These are phyloP conservation scores for Zopfia rhizophila DNA, from an alignment of 2,329 filamentous ascomycete species.

Conservation along the genomic window DNA sequence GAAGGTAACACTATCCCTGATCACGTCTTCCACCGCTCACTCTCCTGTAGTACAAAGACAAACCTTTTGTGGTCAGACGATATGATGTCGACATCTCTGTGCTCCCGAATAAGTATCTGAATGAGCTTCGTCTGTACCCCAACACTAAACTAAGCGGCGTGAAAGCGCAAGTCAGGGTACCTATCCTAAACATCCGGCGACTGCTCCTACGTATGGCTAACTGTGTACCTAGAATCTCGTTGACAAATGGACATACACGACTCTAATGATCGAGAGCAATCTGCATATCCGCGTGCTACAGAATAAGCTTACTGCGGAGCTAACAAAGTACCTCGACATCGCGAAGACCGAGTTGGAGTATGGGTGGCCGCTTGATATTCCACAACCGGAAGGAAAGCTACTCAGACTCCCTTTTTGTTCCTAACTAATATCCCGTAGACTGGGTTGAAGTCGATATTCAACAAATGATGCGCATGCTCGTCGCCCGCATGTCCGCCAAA, in stretches of 20 bases:
- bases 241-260: slow-evolving; percentile 8
- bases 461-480: slow-evolving; percentile 40
- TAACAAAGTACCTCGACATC: slow-evolving; percentile 18
- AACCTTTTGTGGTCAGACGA: slow-evolving; percentile 10
- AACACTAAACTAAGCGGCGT: slow-evolving; percentile 26
- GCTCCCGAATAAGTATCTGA: slow-evolving; percentile 35
- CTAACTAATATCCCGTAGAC: slow-evolving; percentile 11
- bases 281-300: slow-evolving; percentile 22
- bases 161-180: slow-evolving; percentile 20
- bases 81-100: slow-evolving; percentile 28
- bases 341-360: slow-evolving; percentile 28
- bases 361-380: slow-evolving; percentile 24
- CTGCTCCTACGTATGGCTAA: too few relatives aligned
- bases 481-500: slow-evolving; percentile 53
- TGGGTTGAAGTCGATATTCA: slow-evolving; percentile 28
- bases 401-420: neutral
- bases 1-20: slow-evolving; percentile 3
- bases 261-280: slow-evolving; percentile 11
- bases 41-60: slow-evolving; percentile 8
- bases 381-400: slow-evolving; percentile 10
- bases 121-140: slow-evolving; percentile 33
- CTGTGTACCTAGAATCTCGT: slow-evolving; percentile 5
- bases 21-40: neutral
- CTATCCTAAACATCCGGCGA: neutral
- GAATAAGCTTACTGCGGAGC: slow-evolving; percentile 31